Evolutionary conservation across 2,329 filamentous ascomycete species (phyloP).

Genomic region (Colletotrichum sp.): DNA sequence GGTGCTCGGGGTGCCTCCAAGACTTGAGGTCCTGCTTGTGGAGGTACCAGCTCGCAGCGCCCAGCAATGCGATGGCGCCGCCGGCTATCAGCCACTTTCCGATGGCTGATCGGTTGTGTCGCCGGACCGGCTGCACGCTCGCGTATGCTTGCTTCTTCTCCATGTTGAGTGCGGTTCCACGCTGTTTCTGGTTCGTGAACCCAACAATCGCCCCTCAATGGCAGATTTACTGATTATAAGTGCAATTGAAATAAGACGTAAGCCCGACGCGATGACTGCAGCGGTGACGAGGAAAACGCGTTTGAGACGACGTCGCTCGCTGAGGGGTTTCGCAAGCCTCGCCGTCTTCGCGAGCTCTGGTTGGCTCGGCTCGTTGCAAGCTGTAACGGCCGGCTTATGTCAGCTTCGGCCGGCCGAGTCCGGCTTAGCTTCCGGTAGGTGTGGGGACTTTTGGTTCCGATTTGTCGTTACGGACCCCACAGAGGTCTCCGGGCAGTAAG

Average conservation of each 20-base stretch:
- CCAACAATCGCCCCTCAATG: background rate
- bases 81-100: background rate
- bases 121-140: background rate
- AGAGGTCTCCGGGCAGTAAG: fast-evolving
- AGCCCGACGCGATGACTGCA: background rate
- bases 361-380: background rate
- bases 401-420: background rate
- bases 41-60: background rate
- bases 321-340: background rate
- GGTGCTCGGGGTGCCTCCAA: background rate
- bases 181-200: too few relatives aligned
- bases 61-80: background rate
- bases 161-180: background rate
- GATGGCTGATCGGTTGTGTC: too few relatives aligned
- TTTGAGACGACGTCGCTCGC: background rate
- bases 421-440: background rate
- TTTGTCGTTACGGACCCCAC: background rate
- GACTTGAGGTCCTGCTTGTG: background rate
- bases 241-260: too few relatives aligned
- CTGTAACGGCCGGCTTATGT: background rate
- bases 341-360: background rate
- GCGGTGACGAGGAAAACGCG: background rate
- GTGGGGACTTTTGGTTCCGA: background rate
- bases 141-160: background rate
- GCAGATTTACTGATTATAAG: background rate